Evolutionary conservation across 805 yeast genomes (phyloP).

Genomic region (Pichia thaimueangensis): DNA sequence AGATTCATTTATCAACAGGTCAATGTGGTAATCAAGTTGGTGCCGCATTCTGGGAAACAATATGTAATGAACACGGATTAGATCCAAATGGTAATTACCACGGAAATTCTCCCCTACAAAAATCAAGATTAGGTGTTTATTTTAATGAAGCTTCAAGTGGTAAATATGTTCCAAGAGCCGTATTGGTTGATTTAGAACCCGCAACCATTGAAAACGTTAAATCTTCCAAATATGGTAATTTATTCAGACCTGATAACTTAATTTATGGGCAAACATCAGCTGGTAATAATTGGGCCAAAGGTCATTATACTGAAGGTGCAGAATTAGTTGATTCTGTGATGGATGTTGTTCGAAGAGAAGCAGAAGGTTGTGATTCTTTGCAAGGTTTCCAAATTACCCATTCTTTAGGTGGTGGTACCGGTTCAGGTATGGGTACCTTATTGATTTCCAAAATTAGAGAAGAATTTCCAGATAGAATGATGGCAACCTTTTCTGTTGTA

Average conservation of each 20-base stretch:
- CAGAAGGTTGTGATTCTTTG: slow-evolving; percentile 85
- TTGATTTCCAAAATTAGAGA: slow-evolving; percentile 81
- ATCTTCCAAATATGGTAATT: slow-evolving; percentile 71
- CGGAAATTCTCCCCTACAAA: slow-evolving; percentile 50
- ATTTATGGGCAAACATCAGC: slow-evolving; percentile 89
- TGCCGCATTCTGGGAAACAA: slow-evolving; percentile 91
- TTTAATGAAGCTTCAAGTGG: slow-evolving; percentile 83
- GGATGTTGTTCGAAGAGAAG: slow-evolving; percentile 89
- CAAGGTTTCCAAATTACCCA: slow-evolving; percentile 93
- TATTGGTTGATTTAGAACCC: slow-evolving; percentile 88
- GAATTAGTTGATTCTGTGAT: slow-evolving; percentile 85
- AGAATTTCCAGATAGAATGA: slow-evolving; percentile 92
- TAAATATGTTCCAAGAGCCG: slow-evolving; percentile 91
- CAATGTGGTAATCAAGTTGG: slow-evolving; percentile 99
- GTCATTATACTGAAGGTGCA: slow-evolving; percentile 95
- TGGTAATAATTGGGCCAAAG: slow-evolving; percentile 96
- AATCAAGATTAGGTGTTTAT: slow-evolving; percentile 60
- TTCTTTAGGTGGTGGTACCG: slow-evolving; percentile 88
- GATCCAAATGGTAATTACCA: slow-evolving; percentile 70
- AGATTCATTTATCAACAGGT: slow-evolving; percentile 95
- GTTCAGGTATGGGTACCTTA: slow-evolving; percentile 93
- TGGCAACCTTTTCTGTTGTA: slow-evolving; percentile 90
- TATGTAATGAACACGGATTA: slow-evolving; percentile 82
- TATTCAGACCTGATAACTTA: slow-evolving; percentile 89
- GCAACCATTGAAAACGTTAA: slow-evolving; percentile 86